These are phyloP conservation scores for Simplicillium sp. DNA, from an alignment of 2,329 filamentous ascomycete genomes.

Conservation along the genomic window DNA sequence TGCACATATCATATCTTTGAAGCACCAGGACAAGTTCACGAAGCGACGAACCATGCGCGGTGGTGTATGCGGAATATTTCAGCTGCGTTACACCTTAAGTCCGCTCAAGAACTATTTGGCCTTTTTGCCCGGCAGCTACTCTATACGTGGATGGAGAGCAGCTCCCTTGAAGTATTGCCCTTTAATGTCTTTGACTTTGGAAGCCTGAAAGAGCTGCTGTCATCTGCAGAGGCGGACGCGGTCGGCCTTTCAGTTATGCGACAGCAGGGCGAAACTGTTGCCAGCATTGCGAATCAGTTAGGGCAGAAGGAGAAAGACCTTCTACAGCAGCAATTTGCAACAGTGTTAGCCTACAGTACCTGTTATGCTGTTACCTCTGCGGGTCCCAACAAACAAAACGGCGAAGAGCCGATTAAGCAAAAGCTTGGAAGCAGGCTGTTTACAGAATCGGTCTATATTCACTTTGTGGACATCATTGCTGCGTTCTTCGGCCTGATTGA, in stretches of 20 bases:
- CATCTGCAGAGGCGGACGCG: conserved; percentile 65
- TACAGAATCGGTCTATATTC: conserved; percentile 49
- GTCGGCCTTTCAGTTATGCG: conserved; percentile 78
- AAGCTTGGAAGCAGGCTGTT: conserved; percentile 60
- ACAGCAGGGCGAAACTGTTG: conserved; percentile 54
- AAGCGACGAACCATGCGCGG: conserved; percentile 60
- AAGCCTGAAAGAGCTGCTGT: conserved; percentile 58
- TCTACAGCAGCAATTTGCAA: conserved; percentile 62
- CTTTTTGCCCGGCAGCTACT: conserved; percentile 84
- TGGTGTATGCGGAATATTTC: conserved; percentile 63
- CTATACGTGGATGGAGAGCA: conserved; percentile 75
- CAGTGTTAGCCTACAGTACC: conserved; percentile 74
- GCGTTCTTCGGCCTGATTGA: conserved; percentile 69
- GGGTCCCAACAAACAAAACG: conserved; percentile 33
- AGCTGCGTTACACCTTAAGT: conserved; percentile 50
- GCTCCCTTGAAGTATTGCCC: conserved; percentile 63
- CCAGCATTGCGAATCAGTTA: conserved; percentile 50
- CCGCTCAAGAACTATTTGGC: conserved; percentile 63
- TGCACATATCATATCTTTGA: conserved; percentile 95
- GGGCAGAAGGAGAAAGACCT: conserved; percentile 45
- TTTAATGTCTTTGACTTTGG: conserved; percentile 77
- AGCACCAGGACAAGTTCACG: conserved; percentile 63
- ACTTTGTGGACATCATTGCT: conserved; percentile 70
- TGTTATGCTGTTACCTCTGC: conserved; percentile 39
- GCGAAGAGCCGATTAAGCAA: conserved; percentile 59